Percentiles rank a stretch among this genome's conserved stretches.
Evolutionary conservation across 2,329 filamentous ascomycete species (phyloP).

Genomic region (Penicillium sp.): DNA sequence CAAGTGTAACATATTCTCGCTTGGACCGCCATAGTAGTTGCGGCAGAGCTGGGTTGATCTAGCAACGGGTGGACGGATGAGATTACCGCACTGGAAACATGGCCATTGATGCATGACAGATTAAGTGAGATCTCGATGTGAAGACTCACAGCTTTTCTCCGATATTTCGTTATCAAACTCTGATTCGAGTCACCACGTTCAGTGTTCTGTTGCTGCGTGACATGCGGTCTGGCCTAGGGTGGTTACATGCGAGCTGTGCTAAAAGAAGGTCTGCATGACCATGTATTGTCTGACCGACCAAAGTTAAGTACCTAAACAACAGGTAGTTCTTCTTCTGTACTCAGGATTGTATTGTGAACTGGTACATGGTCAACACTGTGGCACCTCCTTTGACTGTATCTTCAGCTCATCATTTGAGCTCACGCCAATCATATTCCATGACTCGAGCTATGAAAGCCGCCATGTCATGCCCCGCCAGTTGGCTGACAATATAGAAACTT

Average conservation of each 20-base stretch:
- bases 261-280: background rate
- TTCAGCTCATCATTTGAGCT: constrained; percentile 10
- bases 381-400: background rate
- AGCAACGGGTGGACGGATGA: background rate
- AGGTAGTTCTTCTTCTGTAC: background rate
- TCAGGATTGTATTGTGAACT: background rate
- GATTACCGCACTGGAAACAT: too few species aligned
- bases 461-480: constrained; percentile 71
- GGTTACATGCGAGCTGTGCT: background rate
- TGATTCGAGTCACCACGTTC: background rate
- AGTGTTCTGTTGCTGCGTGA: background rate
- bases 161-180: background rate
- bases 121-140: background rate
- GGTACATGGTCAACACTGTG: background rate
- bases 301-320: background rate
- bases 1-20: background rate
- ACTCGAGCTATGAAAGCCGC: constrained; percentile 70
- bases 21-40: background rate
- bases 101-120: background rate
- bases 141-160: background rate
- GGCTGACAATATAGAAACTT: constrained; percentile 77
- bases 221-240: background rate
- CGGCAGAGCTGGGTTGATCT: too few species aligned
- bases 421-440: constrained; percentile 77
- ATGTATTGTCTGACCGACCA: background rate